Evolutionary conservation across 169 alveolate species (phyloP).

Genomic region (Babesia ovis): DNA sequence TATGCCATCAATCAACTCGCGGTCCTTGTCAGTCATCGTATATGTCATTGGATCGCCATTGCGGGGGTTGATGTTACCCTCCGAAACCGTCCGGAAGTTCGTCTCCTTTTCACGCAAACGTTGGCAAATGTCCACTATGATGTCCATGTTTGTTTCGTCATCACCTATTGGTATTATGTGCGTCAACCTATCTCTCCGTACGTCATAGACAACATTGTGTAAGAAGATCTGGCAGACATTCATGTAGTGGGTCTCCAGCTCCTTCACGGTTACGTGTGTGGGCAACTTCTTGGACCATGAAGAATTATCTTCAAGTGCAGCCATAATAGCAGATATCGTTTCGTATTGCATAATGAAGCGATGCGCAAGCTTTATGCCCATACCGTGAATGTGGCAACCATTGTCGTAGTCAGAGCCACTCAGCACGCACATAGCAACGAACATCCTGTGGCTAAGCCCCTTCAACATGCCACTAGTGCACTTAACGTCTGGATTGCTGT

Average conservation of each 20-base stretch:
- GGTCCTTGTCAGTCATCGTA: constrained; percentile 21
- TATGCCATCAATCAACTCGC: constrained; percentile 17
- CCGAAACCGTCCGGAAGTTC: constrained; percentile 30
- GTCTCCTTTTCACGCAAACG: constrained; percentile 9
- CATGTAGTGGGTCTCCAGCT: constrained; percentile 61
- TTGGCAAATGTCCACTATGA: constrained; percentile 11
- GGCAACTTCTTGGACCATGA: constrained; percentile 77
- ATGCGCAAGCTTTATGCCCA: constrained; percentile 79
- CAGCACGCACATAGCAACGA: constrained; percentile 75
- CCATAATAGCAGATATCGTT: constrained; percentile 53
- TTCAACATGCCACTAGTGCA: constrained; percentile 64
- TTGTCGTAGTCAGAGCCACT: constrained; percentile 80
- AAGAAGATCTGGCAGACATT: constrained; percentile 71
- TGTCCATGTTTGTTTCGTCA: constrained; percentile 9
- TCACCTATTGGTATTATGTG: constrained; percentile 38
- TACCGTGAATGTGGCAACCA: constrained; percentile 77
- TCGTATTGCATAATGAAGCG: constrained; percentile 64
- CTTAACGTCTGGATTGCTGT: constrained; percentile 43
- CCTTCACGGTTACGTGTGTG: constrained; percentile 51
- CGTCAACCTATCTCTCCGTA: constrained; percentile 16
- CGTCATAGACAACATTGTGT: constrained; percentile 74
- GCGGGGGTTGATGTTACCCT: constrained; percentile 37
- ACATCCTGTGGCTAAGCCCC: constrained; percentile 72
- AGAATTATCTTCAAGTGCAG: constrained; percentile 37
- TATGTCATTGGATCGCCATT: constrained; percentile 30